Conservation (phyloP, 169 alveolate species). For the Plasmodium chabaudi region DNA sequence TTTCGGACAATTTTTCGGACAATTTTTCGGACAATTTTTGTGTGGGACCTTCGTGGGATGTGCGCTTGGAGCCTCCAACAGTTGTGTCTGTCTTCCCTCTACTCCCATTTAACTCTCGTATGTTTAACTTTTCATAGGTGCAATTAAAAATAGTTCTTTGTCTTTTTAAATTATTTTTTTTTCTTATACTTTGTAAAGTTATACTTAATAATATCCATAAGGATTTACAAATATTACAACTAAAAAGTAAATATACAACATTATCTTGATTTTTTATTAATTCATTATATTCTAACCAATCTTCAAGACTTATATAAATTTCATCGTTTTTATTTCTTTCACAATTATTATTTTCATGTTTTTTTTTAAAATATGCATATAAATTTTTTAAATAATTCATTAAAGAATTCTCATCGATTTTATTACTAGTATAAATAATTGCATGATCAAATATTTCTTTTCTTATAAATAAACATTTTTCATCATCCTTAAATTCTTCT, state of each 20-base stretch:
- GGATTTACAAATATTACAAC: slow-evolving; percentile 41
- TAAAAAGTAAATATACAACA: slow-evolving; percentile 1
- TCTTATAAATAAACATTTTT: slow-evolving; percentile 36
- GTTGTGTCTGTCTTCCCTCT: background rate
- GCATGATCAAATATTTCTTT: slow-evolving; percentile 75
- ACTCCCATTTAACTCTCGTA: background rate
- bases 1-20: background rate
- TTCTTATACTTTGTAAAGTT: slow-evolving; percentile 56
- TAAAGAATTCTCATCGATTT: slow-evolving; percentile 26
- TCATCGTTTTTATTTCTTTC: slow-evolving; percentile 20
- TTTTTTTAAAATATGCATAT: slow-evolving; percentile 53
- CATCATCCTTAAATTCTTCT: background rate
- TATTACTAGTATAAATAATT: slow-evolving; percentile 47
- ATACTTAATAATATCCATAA: slow-evolving; percentile 58
- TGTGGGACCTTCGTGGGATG: background rate
- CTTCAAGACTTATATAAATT: slow-evolving; percentile 43
- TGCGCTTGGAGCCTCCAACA: background rate
- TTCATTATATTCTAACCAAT: slow-evolving; percentile 56
- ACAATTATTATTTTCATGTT: background rate
- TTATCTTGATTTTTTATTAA: slow-evolving; percentile 45
- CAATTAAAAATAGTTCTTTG: slow-evolving; percentile 62
- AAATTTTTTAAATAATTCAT: slow-evolving; percentile 47
- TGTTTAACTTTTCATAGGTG: background rate
- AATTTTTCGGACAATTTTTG: background rate
- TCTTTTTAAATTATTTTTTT: slow-evolving; percentile 37